These are phyloP conservation scores for Epicoccum sorghinum DNA, from an alignment of 2,329 filamentous ascomycete species.

Conservation along the genomic window DNA sequence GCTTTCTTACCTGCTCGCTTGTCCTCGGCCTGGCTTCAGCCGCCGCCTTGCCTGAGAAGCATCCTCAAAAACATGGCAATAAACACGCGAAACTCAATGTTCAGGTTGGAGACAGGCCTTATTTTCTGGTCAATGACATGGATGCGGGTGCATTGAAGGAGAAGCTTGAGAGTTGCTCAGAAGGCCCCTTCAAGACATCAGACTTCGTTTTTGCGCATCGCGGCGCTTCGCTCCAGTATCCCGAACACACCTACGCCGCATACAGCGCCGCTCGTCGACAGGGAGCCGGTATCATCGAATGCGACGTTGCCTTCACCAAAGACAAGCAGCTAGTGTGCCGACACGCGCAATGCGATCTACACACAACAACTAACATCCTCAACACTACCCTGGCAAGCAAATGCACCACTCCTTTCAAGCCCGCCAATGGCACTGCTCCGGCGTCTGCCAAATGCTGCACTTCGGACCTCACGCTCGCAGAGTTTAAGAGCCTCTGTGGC, in stretches of 20 bases:
- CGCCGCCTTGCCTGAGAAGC: slow-evolving; percentile 31
- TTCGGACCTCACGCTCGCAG: slow-evolving; percentile 70
- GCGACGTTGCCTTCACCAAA: slow-evolving; percentile 47
- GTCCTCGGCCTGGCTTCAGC: slow-evolving; percentile 37
- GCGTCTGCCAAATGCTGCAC: slow-evolving; percentile 74
- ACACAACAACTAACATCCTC: slow-evolving; percentile 48
- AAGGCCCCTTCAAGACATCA: slow-evolving; percentile 43
- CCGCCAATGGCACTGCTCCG: slow-evolving; percentile 41
- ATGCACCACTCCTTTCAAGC: slow-evolving; percentile 45
- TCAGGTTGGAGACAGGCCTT: slow-evolving; percentile 45
- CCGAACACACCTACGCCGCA: slow-evolving; percentile 42
- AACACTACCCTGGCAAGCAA: slow-evolving; percentile 44
- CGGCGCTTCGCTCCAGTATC: slow-evolving; percentile 45
- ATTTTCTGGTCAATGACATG: slow-evolving; percentile 48
- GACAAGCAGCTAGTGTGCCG: slow-evolving; percentile 48
- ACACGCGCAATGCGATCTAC: slow-evolving; percentile 47
- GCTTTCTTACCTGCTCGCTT: slow-evolving; percentile 34
- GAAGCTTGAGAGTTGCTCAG: slow-evolving; percentile 46
- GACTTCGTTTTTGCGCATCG: slow-evolving; percentile 47
- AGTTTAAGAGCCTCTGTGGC: slow-evolving; percentile 71
- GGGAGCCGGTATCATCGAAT: slow-evolving; percentile 47
- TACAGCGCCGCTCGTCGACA: slow-evolving; percentile 42
- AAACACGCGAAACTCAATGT: slow-evolving; percentile 35
- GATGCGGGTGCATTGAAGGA: slow-evolving; percentile 45
- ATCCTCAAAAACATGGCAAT: slow-evolving; percentile 21